A percentile compares a stretch with the other conserved stretches of the same genome.
phyloP scores from a whole-genome alignment of 192 early-diverging fungal species.

The Thoreauomyces humboldtii region DNA sequence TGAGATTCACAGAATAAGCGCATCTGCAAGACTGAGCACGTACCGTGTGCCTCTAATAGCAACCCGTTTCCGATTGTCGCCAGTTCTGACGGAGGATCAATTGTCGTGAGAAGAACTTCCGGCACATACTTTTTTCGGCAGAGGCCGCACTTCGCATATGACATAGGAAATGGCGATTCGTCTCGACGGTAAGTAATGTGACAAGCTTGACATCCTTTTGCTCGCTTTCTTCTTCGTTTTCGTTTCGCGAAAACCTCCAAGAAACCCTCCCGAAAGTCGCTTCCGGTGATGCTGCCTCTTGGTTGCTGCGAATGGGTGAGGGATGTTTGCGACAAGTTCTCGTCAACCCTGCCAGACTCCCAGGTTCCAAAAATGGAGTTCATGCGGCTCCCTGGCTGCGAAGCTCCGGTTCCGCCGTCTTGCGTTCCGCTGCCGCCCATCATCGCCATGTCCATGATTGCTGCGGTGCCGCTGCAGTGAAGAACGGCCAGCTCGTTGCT shows the following conservation, averaged over 20 bases:
- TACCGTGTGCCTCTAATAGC: slow-evolving; percentile 74
- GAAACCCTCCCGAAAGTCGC: slow-evolving; percentile 23
- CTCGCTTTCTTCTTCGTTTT: slow-evolving; percentile 8
- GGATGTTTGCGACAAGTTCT: slow-evolving; percentile 8
- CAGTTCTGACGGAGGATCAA: slow-evolving; percentile 71
- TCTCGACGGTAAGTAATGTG: slow-evolving; percentile 67
- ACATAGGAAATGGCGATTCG: slow-evolving; percentile 71
- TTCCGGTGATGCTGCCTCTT: slow-evolving; percentile 12
- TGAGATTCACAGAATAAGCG: too few species aligned
- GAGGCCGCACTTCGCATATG: slow-evolving; percentile 59
- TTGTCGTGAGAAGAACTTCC: slow-evolving; percentile 69
- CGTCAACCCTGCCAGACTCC: slow-evolving; percentile 7
- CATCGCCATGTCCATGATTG: slow-evolving; percentile 50
- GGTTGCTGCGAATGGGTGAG: slow-evolving; percentile 5
- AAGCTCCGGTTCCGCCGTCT: background rate
- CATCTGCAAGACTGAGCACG: background rate
- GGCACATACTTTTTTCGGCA: slow-evolving; percentile 76
- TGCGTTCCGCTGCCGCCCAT: slow-evolving; percentile 2
- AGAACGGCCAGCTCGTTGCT: slow-evolving; percentile 65
- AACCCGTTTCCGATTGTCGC: slow-evolving; percentile 63
- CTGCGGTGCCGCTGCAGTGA: slow-evolving; percentile 74
- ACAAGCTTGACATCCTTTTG: slow-evolving; percentile 49
- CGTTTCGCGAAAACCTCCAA: slow-evolving; percentile 19
- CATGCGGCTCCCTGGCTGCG: slow-evolving; percentile 4
- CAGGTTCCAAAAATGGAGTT: slow-evolving; percentile 5